A percentile compares a stretch with the other conserved stretches of the same genome.
These are phyloP conservation scores for Candida pseudocylindracea DNA, from an alignment of 1,139 yeast genomes.

Conservation along the genomic window DNA sequence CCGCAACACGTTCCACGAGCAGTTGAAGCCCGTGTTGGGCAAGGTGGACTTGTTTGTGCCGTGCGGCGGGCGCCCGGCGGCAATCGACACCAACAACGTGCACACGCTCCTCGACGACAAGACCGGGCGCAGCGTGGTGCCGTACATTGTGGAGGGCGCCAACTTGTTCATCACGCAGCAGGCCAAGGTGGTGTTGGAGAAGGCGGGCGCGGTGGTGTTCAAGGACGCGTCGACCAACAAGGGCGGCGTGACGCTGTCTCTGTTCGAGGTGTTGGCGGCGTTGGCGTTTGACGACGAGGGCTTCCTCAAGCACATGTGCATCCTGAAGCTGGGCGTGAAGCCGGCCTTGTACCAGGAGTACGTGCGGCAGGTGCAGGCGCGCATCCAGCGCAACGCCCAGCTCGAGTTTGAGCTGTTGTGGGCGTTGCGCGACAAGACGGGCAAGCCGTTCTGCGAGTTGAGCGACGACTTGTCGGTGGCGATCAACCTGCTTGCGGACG, in stretches of 20 bases:
- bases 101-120: constrained; percentile 44
- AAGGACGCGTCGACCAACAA: constrained; percentile 96
- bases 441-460: constrained; percentile 49
- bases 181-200: constrained; percentile 71
- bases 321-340: constrained; percentile 18
- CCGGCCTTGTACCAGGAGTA: constrained; percentile 67
- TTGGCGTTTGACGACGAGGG: constrained; percentile 75
- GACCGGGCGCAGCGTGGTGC: constrained; percentile 59
- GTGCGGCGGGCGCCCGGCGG: constrained; percentile 98
- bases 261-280: constrained; percentile 88
- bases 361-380: constrained; percentile 63
- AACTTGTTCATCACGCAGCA: constrained; percentile 87
- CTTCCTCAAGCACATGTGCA: constrained; percentile 59
- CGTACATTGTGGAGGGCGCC: constrained; percentile 94
- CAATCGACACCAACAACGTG: constrained; percentile 78
- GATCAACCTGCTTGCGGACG: constrained; percentile 78
- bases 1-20: constrained; percentile 78
- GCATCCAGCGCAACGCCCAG: constrained; percentile 56
- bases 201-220: constrained; percentile 69
- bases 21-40: constrained; percentile 41
- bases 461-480: constrained; percentile 75
- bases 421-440: constrained; percentile 50
- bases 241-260: constrained; percentile 97
- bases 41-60: constrained; percentile 71
- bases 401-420: constrained; percentile 77